phyloP scores from a whole-genome alignment of 2,329 filamentous ascomycete species.

The Aspergillus ruber region DNA sequence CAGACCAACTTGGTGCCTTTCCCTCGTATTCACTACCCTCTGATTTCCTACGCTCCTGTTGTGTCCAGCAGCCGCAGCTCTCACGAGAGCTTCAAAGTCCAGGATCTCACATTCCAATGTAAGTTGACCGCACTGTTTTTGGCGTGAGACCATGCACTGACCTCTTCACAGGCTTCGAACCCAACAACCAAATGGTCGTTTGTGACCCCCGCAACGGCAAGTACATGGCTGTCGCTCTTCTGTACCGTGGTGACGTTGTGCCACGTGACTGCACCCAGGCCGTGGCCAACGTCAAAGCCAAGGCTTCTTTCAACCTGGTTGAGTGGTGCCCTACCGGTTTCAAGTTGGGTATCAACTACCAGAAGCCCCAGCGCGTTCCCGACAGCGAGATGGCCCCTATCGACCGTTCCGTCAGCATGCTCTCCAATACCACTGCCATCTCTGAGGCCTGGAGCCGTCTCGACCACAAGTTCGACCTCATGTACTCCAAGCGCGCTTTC shows the following conservation, averaged over 20 bases:
- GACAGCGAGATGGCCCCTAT: conserved; percentile 49
- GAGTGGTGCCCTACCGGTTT: conserved; percentile 66
- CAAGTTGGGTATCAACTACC: conserved; percentile 63
- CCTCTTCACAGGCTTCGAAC: conserved; percentile 50
- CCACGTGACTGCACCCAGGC: conserved; percentile 56
- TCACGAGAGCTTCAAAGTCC: conserved; percentile 82
- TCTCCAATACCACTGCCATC: conserved; percentile 62
- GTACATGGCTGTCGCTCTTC: conserved; percentile 62
- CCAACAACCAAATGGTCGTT: conserved; percentile 64
- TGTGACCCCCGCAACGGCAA: conserved; percentile 61
- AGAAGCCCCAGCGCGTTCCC: conserved; percentile 50
- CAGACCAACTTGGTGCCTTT: conserved; percentile 65
- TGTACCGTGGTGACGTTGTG: conserved; percentile 62
- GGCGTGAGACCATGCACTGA: conserved; percentile 3
- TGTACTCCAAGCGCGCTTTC: conserved; percentile 64
- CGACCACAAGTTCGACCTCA: conserved; percentile 63
- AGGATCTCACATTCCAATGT: conserved; percentile 64
- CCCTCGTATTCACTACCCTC: conserved; percentile 61
- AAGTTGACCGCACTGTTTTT: conserved; percentile 12
- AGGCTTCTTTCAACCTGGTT: conserved; percentile 58
- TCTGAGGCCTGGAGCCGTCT: conserved; percentile 59
- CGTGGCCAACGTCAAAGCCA: conserved; percentile 57
- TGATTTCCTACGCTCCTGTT: conserved; percentile 61
- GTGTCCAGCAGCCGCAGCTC: conserved; percentile 65
- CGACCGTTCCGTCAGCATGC: conserved; percentile 54